Evolutionary conservation across 2,329 filamentous ascomycete species (phyloP).

Genomic region (Chrysoporthe cubensis): DNA sequence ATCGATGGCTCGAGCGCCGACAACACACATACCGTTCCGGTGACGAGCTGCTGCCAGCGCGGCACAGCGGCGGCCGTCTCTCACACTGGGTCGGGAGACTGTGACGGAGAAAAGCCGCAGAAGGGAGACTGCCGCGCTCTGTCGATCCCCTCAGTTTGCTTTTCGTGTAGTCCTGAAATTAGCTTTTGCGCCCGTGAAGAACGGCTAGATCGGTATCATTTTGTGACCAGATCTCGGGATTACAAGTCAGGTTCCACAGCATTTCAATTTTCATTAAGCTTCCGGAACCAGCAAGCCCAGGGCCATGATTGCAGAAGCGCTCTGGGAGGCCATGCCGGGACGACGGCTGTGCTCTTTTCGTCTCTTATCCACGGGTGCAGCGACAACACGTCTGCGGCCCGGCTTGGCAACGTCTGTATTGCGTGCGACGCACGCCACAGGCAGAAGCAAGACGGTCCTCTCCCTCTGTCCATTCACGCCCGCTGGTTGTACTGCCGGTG

Average conservation of each 20-base stretch:
- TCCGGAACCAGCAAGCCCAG: background rate
- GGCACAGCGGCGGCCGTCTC: background rate
- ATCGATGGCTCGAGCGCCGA: background rate
- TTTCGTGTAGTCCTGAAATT: background rate
- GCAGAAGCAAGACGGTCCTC: background rate
- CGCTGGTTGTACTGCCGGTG: background rate
- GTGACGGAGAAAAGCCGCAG: background rate
- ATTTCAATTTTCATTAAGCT: background rate
- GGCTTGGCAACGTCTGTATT: background rate
- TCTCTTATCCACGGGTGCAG: background rate
- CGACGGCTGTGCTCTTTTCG: background rate
- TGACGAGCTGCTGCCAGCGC: background rate
- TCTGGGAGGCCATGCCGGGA: too few species aligned
- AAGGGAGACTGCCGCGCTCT: background rate
- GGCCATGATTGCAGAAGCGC: background rate
- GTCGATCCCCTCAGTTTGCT: background rate
- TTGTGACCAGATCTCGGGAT: conserved; percentile 6
- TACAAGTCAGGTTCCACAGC: conserved; percentile 8
- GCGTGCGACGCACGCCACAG: background rate
- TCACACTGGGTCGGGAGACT: background rate
- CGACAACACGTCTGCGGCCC: conserved; percentile 1
- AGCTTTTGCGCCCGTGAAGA: background rate
- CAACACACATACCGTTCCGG: background rate
- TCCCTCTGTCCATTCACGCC: background rate
- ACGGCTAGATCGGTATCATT: conserved; percentile 9